Percentiles rank a stretch among this genome's conserved stretches.
phyloP scores from a whole-genome alignment of 805 yeast species.

The Suhomyces pyralidae region DNA sequence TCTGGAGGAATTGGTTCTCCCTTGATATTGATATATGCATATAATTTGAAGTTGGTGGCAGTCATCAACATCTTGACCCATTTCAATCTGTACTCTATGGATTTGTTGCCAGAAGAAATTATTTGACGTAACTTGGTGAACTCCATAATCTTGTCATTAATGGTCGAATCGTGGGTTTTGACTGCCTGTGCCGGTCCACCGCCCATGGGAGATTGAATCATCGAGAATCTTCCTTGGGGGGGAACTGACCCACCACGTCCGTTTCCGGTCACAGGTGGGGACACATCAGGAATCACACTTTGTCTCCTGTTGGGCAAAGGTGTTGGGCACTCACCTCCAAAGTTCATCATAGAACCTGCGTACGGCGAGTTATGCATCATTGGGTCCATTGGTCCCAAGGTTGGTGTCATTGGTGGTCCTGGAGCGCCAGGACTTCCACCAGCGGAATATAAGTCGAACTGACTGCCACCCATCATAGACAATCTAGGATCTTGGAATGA shows the following conservation, averaged over 20 bases:
- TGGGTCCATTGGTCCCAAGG: conserved; percentile 5
- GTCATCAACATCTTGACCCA: conserved; percentile 43
- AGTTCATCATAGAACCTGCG: conserved; percentile 17
- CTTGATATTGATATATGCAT: conserved; percentile 40
- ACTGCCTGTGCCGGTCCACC: conserved; percentile 7
- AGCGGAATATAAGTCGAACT: background rate
- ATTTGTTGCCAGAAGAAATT: conserved; percentile 42
- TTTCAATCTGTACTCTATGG: conserved; percentile 37
- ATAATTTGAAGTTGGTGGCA: conserved; percentile 38
- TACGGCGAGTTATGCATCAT: conserved; percentile 7
- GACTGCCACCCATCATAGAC: conserved; percentile 2
- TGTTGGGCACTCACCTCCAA: conserved; percentile 8
- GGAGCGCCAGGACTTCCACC: background rate
- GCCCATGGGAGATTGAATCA: conserved; percentile 1
- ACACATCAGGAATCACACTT: background rate
- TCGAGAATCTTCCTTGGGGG: conserved; percentile 2
- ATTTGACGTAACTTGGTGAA: conserved; percentile 31
- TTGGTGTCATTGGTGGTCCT: conserved; percentile 5
- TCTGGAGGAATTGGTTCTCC: conserved; percentile 36
- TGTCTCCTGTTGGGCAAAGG: conserved; percentile 7
- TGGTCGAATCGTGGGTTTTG: conserved; percentile 22
- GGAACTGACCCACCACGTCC: conserved; percentile 1
- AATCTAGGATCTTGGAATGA: conserved; percentile 5
- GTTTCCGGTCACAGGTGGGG: background rate
- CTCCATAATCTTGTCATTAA: conserved; percentile 31